Base-by-base conservation (phyloP, 495 filamentous ascomycete species). In the Lophiostoma macrostomum region DNA sequence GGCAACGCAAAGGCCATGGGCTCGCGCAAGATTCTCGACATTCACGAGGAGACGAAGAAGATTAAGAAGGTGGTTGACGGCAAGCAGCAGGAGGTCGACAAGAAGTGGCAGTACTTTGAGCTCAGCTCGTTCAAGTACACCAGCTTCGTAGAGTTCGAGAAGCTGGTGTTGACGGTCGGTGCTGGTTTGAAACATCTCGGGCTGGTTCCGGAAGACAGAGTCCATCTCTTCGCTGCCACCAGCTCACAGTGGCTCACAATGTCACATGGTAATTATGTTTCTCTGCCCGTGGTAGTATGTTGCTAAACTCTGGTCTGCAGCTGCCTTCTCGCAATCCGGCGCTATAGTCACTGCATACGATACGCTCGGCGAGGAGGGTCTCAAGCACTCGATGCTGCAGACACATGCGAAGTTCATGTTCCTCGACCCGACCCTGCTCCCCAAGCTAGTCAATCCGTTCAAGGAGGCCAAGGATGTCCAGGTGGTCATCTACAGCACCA, bases 301-400 rank as follows among this genome's bases (percentile, higher is more conserved):
- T n/a, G n/a, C n/a, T n/a, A n/a, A n/a, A n/a, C n/a, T n/a, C 10
- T 25, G 25, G 34, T 27, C 1, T 35, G 5, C 7, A 46, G 65
- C 47, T 38, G 66, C 69, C 30, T 13, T 83, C 34, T 94, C 93
- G n/a, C 94, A 99, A 73, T 91, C 90, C 7, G 79, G 97, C 67
- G 80, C 90, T 40, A 91, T 97, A 56, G 93, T 97, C 30, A 99
- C 94, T 23, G 91, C 94, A 3, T 99, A 99, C 68, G 93, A 98
- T 71, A 96, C 91, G 7, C 82, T 98, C 23, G 93, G 93, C 25
- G 89, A 95, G 72, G 89, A 94, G 56, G 93, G 93, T 27, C 71
- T 98, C 62, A 83, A 82, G 69, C 91, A 98, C 72, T 96, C 91
- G 3, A 79, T 98, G 64, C 78, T 85, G 35, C 90, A 95, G 55